Evolutionary conservation across 768 basidiomycete species (phyloP).

Genomic region (Galerina marginata): DNA sequence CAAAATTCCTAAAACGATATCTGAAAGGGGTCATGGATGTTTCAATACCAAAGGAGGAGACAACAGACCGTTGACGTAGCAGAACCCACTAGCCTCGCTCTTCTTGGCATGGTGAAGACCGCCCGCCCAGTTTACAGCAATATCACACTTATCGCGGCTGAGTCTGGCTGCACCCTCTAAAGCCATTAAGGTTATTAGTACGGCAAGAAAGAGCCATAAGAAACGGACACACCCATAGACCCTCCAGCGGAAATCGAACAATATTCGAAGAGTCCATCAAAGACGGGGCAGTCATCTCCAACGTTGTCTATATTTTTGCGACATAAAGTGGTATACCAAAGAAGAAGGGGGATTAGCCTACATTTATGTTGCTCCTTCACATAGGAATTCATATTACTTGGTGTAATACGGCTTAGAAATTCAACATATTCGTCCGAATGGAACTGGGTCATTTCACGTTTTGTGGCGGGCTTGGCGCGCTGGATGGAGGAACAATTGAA

Average conservation of each 20-base stretch:
- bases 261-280: conserved; percentile 98
- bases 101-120: conserved; percentile 99
- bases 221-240: conserved; percentile 84
- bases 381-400: conserved; percentile 93
- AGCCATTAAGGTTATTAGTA: conserved; percentile 8
- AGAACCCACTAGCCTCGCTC: conserved; percentile 98
- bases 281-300: conserved; percentile 98
- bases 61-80: conserved; percentile 91
- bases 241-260: conserved; percentile 99
- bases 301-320: conserved; percentile 75
- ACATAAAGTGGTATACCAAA: background rate
- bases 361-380: conserved; percentile 97
- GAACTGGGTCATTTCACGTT: conserved; percentile 99
- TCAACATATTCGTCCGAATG: conserved; percentile 99
- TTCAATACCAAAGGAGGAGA: background rate
- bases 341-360: conserved; percentile 36
- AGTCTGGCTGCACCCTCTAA: conserved; percentile 96
- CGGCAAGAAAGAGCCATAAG: background rate
- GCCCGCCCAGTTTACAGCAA: conserved; percentile 99
- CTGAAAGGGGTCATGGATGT: conserved; percentile 44
- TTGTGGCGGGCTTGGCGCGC: conserved; percentile 99
- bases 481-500: conserved; percentile 34
- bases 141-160: conserved; percentile 97
- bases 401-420: conserved; percentile 91
- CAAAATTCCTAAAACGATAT: conserved; percentile 96